A percentile compares a stretch with the other conserved stretches of the same genome.
These are phyloP conservation scores for Termitomyces sp. DNA, from an alignment of 768 basidiomycete genomes.

Conservation along the genomic window DNA sequence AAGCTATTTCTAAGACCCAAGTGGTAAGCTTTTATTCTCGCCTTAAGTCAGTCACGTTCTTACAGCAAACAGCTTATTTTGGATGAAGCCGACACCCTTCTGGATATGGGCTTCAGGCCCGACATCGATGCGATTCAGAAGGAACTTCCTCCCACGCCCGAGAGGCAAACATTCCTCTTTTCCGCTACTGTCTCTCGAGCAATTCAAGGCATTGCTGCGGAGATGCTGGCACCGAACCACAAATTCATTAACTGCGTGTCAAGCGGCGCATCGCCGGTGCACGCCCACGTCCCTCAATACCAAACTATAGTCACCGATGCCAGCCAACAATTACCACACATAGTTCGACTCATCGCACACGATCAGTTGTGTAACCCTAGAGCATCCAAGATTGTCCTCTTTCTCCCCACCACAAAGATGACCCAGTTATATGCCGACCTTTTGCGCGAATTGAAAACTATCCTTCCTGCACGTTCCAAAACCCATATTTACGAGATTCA, in stretches of 20 bases:
- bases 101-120: conserved; percentile 90
- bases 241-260: conserved; percentile 72
- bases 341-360: conserved; percentile 77
- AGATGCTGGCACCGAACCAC: conserved; percentile 58
- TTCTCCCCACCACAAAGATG: conserved; percentile 82
- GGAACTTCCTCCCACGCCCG: conserved; percentile 55
- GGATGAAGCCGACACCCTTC: conserved; percentile 88
- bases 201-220: conserved; percentile 68
- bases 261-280: conserved; percentile 58
- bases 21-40: conserved; percentile 41
- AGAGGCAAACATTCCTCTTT: conserved; percentile 90
- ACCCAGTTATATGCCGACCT: conserved; percentile 72
- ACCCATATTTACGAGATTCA: conserved; percentile 79
- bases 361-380: conserved; percentile 76
- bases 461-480: conserved; percentile 47
- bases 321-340: conserved; percentile 71
- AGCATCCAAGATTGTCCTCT: conserved; percentile 74
- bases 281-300: conserved; percentile 78
- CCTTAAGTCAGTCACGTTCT: conserved; percentile 6
- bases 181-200: conserved; percentile 79
- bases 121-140: conserved; percentile 75
- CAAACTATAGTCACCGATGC: conserved; percentile 69
- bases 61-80: conserved; percentile 64
- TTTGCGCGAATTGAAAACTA: conserved; percentile 44
- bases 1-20: conserved; percentile 51